Conservation (phyloP, 2,329 filamentous ascomycete genomes). For the Aureobasidium subglaciale region DNA sequence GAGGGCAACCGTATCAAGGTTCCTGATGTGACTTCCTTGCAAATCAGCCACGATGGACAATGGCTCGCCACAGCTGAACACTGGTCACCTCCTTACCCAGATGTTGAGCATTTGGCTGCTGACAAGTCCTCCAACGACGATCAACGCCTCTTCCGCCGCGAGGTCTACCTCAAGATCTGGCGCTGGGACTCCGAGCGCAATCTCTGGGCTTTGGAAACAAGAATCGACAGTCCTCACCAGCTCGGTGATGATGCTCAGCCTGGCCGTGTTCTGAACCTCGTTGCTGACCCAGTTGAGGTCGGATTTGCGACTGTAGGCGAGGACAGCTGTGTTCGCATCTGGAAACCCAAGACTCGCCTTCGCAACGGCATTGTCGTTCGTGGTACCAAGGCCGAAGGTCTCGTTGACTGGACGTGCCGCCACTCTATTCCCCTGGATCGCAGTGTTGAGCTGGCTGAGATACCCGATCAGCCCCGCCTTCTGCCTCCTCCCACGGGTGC, state of each 20-base stretch:
- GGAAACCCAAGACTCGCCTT: constrained; percentile 66
- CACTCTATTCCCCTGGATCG: constrained; percentile 30
- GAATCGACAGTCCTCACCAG: constrained; percentile 75
- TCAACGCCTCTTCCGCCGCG: constrained; percentile 47
- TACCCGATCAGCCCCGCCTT: not conserved
- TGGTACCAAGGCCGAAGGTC: constrained; percentile 48
- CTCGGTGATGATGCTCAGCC: constrained; percentile 40
- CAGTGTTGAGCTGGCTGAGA: constrained; percentile 11
- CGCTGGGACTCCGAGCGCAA: constrained; percentile 49
- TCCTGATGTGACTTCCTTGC: constrained; percentile 67
- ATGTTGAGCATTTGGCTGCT: constrained; percentile 53
- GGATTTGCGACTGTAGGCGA: constrained; percentile 81
- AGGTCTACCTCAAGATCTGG: constrained; percentile 91
- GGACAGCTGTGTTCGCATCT: constrained; percentile 71
- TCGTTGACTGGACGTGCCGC: constrained; percentile 69
- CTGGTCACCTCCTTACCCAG: constrained; percentile 69
- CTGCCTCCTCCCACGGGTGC: constrained; percentile 41
- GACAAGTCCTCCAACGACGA: constrained; percentile 31
- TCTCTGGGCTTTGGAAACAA: constrained; percentile 67
- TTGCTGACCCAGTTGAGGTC: constrained; percentile 58
- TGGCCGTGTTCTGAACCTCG: constrained; percentile 62
- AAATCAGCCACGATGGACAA: constrained; percentile 70
- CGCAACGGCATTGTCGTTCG: constrained; percentile 61
- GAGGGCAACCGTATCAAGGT: constrained; percentile 66
- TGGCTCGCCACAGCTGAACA: constrained; percentile 92